Conservation (phyloP, 345 rosid species). For the Crucihimalaya himalaica region DNA sequence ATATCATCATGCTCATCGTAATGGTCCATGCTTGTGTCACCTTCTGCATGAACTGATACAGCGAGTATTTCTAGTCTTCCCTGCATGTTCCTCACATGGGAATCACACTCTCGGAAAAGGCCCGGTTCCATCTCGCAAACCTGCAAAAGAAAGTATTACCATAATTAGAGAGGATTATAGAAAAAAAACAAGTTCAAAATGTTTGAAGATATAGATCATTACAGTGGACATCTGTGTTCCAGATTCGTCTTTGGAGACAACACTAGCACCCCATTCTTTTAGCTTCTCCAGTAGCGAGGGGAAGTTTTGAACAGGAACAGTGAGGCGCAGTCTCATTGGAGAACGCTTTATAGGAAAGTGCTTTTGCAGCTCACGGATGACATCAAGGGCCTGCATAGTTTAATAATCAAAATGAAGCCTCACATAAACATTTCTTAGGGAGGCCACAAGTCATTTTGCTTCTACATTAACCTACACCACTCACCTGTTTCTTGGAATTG, state of each 20-base stretch:
- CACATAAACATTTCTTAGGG: background rate
- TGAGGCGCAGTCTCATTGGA: conserved; percentile 84
- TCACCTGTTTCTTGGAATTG: conserved; percentile 93
- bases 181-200: background rate
- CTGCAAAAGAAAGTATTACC: conserved; percentile 43
- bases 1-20: conserved; percentile 71
- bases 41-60: conserved; percentile 85
- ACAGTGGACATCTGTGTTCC: conserved; percentile 68
- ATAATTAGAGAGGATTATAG: background rate
- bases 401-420: background rate
- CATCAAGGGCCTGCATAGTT: conserved; percentile 74
- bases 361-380: conserved; percentile 91
- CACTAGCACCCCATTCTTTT: conserved; percentile 58
- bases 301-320: conserved; percentile 48
- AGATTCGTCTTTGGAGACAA: conserved; percentile 79
- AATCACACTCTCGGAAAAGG: conserved; percentile 77
- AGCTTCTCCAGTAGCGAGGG: conserved; percentile 63
- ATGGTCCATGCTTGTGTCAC: conserved; percentile 78
- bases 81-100: conserved; percentile 70
- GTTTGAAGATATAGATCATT: conserved; percentile 43
- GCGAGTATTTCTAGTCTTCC: conserved; percentile 92
- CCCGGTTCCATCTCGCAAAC: conserved; percentile 87
- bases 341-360: conserved; percentile 91
- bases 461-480: background rate
- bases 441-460: background rate